phyloP scores from a whole-genome alignment of 139 green algal species.

The Coelastrella sp. region DNA sequence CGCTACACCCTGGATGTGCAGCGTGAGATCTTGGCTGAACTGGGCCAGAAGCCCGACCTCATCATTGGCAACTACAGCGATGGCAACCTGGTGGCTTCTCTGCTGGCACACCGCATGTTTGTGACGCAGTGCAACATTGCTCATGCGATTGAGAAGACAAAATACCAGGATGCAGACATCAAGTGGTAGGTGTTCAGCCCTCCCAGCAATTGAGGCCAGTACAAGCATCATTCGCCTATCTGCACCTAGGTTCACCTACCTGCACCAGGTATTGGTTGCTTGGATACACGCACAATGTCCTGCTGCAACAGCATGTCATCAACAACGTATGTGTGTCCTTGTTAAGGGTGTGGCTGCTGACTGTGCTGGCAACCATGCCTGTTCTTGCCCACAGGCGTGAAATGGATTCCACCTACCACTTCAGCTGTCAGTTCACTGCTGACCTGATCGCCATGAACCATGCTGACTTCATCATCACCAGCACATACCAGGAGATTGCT shows the following conservation, averaged over 20 bases:
- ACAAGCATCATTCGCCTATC: too few relatives aligned
- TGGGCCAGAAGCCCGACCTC: constrained; percentile 73
- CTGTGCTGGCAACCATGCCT: too few relatives aligned
- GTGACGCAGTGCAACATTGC: constrained; percentile 87
- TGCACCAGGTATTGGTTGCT: not conserved
- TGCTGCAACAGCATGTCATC: too few relatives aligned
- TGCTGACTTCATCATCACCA: constrained; percentile 88
- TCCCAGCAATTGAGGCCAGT: too few relatives aligned
- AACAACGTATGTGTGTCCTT: not conserved
- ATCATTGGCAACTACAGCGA: constrained; percentile 91
- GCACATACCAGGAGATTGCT: constrained; percentile 85
- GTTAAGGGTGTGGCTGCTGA: too few relatives aligned
- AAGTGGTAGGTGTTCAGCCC: constrained; percentile 65
- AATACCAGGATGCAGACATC: constrained; percentile 84
- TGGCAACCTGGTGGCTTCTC: constrained; percentile 84
- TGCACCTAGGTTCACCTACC: too few relatives aligned
- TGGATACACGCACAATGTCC: not conserved
- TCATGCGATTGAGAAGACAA: constrained; percentile 91
- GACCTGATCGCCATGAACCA: constrained; percentile 89
- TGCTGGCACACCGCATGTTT: constrained; percentile 66
- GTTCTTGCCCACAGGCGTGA: constrained; percentile 47
- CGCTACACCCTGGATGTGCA: constrained; percentile 80
- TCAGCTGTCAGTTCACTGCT: constrained; percentile 85
- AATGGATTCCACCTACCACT: constrained; percentile 81
- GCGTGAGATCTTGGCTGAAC: constrained; percentile 63